Evolutionary conservation across 2,329 filamentous ascomycete species (phyloP), one percentile per base, ranked within the genome.

Genomic region (Pseudogymnoascus sp.): DNA sequence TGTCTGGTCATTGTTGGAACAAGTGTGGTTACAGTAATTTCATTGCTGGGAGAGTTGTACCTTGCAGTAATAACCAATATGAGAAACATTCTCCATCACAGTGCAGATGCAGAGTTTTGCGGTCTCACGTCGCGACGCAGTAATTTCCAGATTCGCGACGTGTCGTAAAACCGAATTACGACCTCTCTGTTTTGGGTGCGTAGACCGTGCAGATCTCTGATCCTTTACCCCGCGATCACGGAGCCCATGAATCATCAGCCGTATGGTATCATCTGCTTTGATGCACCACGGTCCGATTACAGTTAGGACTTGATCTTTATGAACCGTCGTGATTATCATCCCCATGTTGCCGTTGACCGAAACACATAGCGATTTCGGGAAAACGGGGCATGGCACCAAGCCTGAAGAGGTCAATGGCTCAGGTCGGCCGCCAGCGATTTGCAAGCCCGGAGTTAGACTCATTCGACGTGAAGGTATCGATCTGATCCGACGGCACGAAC

Each of bases 31-130:
- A 31, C 26, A 2, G 28, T 56, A 56, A 56, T 33, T 56, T 56
- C 28, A 56, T 33, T 33, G 5, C 11, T 33, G 16, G 10, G 50
- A 22, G 16, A 33, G 5, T 19, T 19, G n/a, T 33, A 33, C 50
- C 50, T 33, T 33, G 50, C n/a, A 33, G 26, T 33, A 14, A 16
- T 19, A 56, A 22, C 2, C 7, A 22, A 33, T 56, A 19, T 56
- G 50, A 56, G n/a, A 56, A 56, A 56, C 50, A 56, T 56, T 56
- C n/a, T 8, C n/a, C 50, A 56, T 19, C 16, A 33, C 28, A 56
- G 28, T 33, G 50, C 28, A 56, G 50, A 33, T 53, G 26, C 46
- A 53, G 46, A 53, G 28, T 56, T 12, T 33, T 56, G 50, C 5
- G 28, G 50, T 56, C 50, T 56, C 50, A 56, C 50, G 11, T 56